A percentile compares a stretch with the other conserved stretches of the same genome.
phyloP scores from a whole-genome alignment of 2,329 filamentous ascomycete genomes.

The Xylariaceae sp. region DNA sequence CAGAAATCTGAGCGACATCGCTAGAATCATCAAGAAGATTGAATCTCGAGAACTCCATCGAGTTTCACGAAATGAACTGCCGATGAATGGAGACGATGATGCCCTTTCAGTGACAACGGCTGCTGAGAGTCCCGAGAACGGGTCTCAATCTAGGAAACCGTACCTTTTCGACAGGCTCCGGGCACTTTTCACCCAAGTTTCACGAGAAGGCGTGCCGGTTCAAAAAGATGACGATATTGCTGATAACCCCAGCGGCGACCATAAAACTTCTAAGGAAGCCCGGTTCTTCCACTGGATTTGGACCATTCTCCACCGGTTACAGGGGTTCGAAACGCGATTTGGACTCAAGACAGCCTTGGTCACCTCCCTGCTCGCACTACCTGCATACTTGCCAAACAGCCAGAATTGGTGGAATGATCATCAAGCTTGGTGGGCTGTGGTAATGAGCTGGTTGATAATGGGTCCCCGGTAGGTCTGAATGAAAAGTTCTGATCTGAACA shows the following conservation, averaged over 20 bases:
- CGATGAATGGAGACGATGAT: conserved; percentile 26
- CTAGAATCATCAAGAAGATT: conserved; percentile 39
- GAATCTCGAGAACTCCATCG: conserved; percentile 37
- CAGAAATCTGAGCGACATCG: conserved; percentile 42
- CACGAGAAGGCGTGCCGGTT: conserved; percentile 10
- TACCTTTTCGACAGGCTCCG: no score
- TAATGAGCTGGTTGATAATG: conserved; percentile 53
- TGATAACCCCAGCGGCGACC: not conserved
- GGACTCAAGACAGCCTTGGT: conserved; percentile 52
- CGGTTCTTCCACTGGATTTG: conserved; percentile 44
- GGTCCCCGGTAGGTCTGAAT: conserved; percentile 38
- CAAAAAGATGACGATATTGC: not conserved
- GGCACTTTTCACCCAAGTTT: conserved; percentile 27
- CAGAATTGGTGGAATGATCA: conserved; percentile 50
- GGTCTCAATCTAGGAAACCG: conserved; percentile 30
- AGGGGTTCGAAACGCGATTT: conserved; percentile 54
- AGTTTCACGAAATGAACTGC: conserved; percentile 24
- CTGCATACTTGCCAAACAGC: conserved; percentile 45
- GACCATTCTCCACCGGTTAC: conserved; percentile 46
- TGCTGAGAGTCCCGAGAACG: conserved; percentile 35
- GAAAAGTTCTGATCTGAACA: not conserved
- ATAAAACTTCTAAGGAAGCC: conserved; percentile 15
- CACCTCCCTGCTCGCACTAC: conserved; percentile 47
- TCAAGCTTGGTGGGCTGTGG: conserved; percentile 55
- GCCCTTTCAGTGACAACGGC: conserved; percentile 38